Evolutionary conservation across 257 asterid species (phyloP).

Genomic region (Nemophila menziesii): DNA sequence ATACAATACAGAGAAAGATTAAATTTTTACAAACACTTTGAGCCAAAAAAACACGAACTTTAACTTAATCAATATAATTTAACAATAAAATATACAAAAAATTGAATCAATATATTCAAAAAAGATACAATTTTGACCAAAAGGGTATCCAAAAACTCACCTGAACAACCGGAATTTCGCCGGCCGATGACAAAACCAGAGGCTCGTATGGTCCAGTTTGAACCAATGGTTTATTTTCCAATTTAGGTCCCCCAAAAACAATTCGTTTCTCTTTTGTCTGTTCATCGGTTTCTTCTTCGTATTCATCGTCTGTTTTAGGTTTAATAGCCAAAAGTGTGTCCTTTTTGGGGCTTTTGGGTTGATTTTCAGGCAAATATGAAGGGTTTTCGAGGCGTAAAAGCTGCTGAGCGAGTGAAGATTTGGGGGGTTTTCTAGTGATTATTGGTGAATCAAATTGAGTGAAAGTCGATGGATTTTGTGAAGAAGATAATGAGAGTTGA

Average conservation of each 20-base stretch:
- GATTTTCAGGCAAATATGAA: constrained; percentile 14
- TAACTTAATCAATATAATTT: background rate
- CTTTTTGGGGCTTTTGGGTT: constrained; percentile 14
- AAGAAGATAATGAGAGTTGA: constrained; percentile 15
- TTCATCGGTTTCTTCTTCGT: constrained; percentile 12
- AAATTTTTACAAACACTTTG: background rate
- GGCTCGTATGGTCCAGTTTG: constrained; percentile 67
- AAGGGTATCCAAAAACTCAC: constrained; percentile 23
- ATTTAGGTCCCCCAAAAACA: constrained; percentile 21
- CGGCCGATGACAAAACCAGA: constrained; percentile 47
- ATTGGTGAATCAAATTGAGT: constrained; percentile 26
- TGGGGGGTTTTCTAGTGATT: constrained; percentile 66
- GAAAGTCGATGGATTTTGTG: constrained; percentile 20
- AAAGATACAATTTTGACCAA: background rate
- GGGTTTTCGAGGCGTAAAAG: constrained; percentile 51
- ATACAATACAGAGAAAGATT: background rate
- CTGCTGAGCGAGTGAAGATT: constrained; percentile 66
- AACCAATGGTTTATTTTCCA: constrained; percentile 35
- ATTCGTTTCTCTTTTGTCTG: constrained; percentile 16
- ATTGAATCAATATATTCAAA: too few relatives aligned
- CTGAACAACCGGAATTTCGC: constrained; percentile 51
- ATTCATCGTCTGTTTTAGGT: constrained; percentile 11
- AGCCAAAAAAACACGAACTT: background rate
- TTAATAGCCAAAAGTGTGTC: constrained; percentile 20
- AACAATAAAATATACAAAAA: too few relatives aligned